A percentile compares a stretch with the other conserved stretches of the same genome.
Conservation (phyloP, 345 rosid species). For the Ceriops decandra region DNA sequence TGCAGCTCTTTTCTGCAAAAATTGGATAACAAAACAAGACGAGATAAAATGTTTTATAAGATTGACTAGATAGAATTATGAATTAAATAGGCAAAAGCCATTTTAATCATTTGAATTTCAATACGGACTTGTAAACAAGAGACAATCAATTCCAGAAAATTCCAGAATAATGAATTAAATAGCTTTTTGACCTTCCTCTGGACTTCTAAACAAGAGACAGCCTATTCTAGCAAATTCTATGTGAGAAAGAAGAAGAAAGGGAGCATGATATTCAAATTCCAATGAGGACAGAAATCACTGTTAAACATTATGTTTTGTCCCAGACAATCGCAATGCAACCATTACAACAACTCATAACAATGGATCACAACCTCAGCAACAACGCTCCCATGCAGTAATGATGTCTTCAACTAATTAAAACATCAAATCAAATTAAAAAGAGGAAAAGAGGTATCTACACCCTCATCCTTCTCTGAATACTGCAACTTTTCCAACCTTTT, state of each 20-base stretch:
- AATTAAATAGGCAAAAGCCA: background rate
- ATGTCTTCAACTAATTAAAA: background rate
- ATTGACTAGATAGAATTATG: no score
- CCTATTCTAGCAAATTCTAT: background rate
- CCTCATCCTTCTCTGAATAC: conserved; percentile 53
- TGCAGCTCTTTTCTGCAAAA: conserved; percentile 41
- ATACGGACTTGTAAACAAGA: background rate
- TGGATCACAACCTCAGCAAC: background rate
- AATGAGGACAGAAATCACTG: background rate
- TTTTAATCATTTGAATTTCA: background rate
- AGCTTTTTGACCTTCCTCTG: conserved; percentile 2
- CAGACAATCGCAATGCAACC: background rate
- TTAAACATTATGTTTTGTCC: background rate
- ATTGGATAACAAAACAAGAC: conserved; percentile 13
- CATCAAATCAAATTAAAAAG: background rate
- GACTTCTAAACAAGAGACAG: background rate
- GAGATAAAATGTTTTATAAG: no score
- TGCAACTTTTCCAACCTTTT: conserved; percentile 65
- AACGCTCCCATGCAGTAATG: background rate
- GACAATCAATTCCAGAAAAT: background rate
- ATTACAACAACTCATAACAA: background rate
- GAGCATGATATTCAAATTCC: background rate
- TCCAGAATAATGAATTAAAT: background rate
- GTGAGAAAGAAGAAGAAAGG: background rate
- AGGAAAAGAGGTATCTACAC: conserved; percentile 41